A percentile compares a stretch with the other conserved stretches of the same genome.
phyloP scores from a whole-genome alignment of 768 basidiomycete genomes.

The Boletus insuetus region DNA sequence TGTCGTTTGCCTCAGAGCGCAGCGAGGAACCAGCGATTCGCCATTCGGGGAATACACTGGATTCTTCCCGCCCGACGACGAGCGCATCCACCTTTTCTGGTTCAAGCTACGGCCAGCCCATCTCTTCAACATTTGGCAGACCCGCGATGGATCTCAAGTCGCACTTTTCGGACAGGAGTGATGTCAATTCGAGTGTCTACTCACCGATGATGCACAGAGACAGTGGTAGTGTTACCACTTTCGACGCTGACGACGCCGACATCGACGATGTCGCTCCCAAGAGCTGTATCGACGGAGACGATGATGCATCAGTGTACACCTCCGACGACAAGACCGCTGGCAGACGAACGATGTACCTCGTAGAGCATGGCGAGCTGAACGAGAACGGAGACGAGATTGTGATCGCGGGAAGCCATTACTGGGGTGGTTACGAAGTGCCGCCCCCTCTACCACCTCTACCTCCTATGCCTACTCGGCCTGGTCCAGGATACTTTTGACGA shows the following conservation, averaged over 20 bases:
- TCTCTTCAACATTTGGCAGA: slow-evolving; percentile 2
- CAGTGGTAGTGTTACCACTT: slow-evolving; percentile 15
- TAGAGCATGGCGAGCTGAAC: slow-evolving; percentile 27
- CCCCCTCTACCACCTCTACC: slow-evolving; percentile 25
- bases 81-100: slow-evolving; percentile 22
- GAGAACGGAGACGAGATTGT: slow-evolving; percentile 22
- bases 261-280: slow-evolving; percentile 13
- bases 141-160: slow-evolving; percentile 6
- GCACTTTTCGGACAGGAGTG: slow-evolving; percentile 20
- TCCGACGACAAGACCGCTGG: slow-evolving; percentile 33
- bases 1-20: slow-evolving; percentile 20
- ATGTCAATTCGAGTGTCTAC: slow-evolving; percentile 18
- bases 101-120: slow-evolving; percentile 18
- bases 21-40: slow-evolving; percentile 4
- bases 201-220: slow-evolving; percentile 16
- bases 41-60: slow-evolving; percentile 9
- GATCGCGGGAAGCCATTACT: slow-evolving; percentile 20
- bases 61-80: slow-evolving; percentile 19
- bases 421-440: slow-evolving; percentile 11
- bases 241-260: slow-evolving; percentile 25
- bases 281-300: slow-evolving; percentile 18
- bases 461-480: slow-evolving; percentile 13
- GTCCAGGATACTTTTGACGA: slow-evolving; percentile 29
- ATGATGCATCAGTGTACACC: slow-evolving; percentile 31
- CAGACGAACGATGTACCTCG: slow-evolving; percentile 33